Percentiles rank a stretch among this genome's conserved stretches.
phyloP scores from a whole-genome alignment of 768 basidiomycete species.

The Lentinula guzmanii region DNA sequence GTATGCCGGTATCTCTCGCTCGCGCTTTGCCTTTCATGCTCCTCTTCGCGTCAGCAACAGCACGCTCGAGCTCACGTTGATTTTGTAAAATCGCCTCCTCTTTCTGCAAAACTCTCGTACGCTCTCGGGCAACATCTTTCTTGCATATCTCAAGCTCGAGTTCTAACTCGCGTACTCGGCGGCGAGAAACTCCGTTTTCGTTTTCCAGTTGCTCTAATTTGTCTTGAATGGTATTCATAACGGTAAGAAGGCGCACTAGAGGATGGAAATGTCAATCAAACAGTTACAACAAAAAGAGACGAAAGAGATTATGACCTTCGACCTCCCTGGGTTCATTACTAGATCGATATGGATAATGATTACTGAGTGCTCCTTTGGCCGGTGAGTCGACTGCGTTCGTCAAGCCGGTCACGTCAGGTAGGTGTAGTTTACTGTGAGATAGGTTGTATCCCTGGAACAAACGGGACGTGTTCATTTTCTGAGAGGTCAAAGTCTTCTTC shows the following conservation, averaged over 20 bases:
- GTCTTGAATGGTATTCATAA: conserved; percentile 56
- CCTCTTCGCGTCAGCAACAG: conserved; percentile 11
- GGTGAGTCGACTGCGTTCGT: conserved; percentile 77
- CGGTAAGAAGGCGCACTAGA: conserved; percentile 55
- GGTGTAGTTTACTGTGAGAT: conserved; percentile 39
- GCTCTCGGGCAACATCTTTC: conserved; percentile 67
- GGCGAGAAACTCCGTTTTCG: conserved; percentile 76
- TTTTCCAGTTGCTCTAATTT: conserved; percentile 71
- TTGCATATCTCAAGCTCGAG: conserved; percentile 80
- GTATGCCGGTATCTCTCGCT: conserved; percentile 18
- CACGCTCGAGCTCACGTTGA: conserved; percentile 18
- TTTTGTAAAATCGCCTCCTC: conserved; percentile 36
- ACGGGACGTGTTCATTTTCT: neutral
- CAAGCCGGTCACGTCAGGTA: conserved; percentile 82
- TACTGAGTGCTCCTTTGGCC: conserved; percentile 39
- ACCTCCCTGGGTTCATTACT: conserved; percentile 48
- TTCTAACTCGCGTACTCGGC: conserved; percentile 84
- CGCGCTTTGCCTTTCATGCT: conserved; percentile 32
- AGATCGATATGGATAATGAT: conserved; percentile 44
- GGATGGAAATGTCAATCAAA: neutral
- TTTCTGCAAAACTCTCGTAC: conserved; percentile 55
- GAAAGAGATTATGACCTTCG: conserved; percentile 43
- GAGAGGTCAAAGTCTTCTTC: neutral
- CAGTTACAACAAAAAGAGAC: neutral
- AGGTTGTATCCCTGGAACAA: conserved; percentile 12